phyloP scores from a whole-genome alignment of 495 filamentous ascomycete species.

The Talaromyces trachyspermus region DNA sequence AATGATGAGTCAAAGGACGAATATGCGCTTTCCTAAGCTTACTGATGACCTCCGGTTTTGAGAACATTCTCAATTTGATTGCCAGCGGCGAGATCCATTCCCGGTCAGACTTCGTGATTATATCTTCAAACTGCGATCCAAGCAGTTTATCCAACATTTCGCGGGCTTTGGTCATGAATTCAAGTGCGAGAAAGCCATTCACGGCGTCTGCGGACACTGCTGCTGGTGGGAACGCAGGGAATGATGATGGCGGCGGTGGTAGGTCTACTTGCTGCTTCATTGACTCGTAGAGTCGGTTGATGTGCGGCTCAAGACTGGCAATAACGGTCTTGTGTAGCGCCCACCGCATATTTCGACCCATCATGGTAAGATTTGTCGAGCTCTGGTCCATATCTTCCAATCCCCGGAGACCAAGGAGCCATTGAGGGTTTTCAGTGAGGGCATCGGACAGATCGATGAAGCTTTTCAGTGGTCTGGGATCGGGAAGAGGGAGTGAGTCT shows the following conservation, averaged over 20 bases:
- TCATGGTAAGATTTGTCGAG: constrained; percentile 10
- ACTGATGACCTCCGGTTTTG: constrained; percentile 14
- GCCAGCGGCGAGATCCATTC: constrained; percentile 17
- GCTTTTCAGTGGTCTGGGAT: constrained; percentile 23
- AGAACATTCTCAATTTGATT: constrained; percentile 25
- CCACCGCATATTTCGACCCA: constrained; percentile 22
- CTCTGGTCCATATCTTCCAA: constrained; percentile 13
- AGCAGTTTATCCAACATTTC: constrained; percentile 25
- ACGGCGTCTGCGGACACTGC: constrained; percentile 6
- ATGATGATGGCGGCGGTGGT: constrained; percentile 9
- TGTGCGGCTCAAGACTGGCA: constrained; percentile 20
- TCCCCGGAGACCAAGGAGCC: constrained; percentile 24
- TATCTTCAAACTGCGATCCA: constrained; percentile 15
- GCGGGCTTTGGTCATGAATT: constrained; percentile 20
- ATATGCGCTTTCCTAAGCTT: constrained; percentile 8
- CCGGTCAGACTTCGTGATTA: constrained; percentile 22
- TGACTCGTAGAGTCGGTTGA: constrained; percentile 23
- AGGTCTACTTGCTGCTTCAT: constrained; percentile 12
- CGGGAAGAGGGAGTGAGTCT: constrained; percentile 23
- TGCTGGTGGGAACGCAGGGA: no score
- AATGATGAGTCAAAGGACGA: constrained; percentile 2
- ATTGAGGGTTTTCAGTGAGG: constrained; percentile 21
- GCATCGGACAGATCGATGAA: constrained; percentile 22
- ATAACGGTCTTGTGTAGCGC: constrained; percentile 20
- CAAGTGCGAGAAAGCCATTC: constrained; percentile 14